phyloP scores from a whole-genome alignment of 768 basidiomycete species.

The Trametopsis cervina region DNA sequence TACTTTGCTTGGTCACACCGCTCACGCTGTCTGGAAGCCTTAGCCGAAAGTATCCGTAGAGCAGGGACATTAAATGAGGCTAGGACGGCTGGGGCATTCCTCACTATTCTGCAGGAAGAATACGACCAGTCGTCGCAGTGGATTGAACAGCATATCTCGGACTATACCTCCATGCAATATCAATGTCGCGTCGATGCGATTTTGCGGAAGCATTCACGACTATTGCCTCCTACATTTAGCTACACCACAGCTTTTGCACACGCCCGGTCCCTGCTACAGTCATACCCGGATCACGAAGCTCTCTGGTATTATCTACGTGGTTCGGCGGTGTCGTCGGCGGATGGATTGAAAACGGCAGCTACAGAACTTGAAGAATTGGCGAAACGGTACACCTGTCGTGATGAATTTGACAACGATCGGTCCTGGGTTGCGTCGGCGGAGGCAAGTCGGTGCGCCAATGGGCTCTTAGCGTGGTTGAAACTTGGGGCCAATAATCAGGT shows the following conservation, averaged over 20 bases:
- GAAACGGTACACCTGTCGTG: no score
- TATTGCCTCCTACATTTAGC: background rate
- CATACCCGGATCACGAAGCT: slow-evolving; percentile 53
- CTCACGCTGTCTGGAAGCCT: slow-evolving; percentile 36
- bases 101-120: slow-evolving; percentile 33
- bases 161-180: slow-evolving; percentile 59
- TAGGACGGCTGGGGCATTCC: slow-evolving; percentile 17
- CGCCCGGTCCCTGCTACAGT: slow-evolving; percentile 38
- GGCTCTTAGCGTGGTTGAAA: background rate
- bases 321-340: no score
- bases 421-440: background rate
- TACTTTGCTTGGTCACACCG: slow-evolving; percentile 72
- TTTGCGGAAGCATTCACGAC: background rate
- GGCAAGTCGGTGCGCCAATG: no score
- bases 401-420: background rate
- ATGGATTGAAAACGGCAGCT: no score
- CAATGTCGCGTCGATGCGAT: slow-evolving; percentile 31
- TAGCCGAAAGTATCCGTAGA: slow-evolving; percentile 17
- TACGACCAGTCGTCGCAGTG: slow-evolving; percentile 34
- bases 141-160: slow-evolving; percentile 60
- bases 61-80: slow-evolving; percentile 5
- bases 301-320: slow-evolving; percentile 56
- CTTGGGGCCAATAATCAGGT: no score
- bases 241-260: slow-evolving; percentile 24
- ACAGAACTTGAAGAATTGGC: no score